Conservation (phyloP, 306 rosid genomes). For the Medicago arabica region DNA sequence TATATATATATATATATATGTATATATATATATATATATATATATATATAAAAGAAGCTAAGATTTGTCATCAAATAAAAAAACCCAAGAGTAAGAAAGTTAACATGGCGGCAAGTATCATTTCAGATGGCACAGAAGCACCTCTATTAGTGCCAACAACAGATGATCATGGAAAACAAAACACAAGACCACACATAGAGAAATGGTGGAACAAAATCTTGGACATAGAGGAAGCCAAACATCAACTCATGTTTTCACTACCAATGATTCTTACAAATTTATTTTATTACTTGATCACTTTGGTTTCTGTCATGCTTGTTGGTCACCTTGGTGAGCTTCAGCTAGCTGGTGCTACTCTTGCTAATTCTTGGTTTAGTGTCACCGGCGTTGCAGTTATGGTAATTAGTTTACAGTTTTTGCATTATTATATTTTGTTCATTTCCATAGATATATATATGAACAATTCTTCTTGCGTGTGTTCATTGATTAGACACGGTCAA, state of each 20-base stretch:
- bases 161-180: slow-evolving; percentile 3
- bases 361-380: slow-evolving; percentile 78
- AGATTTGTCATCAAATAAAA: not conserved
- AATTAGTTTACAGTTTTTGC: not conserved
- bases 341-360: slow-evolving; percentile 87
- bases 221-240: slow-evolving; percentile 66
- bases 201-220: slow-evolving; percentile 63
- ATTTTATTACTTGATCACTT: slow-evolving; percentile 58
- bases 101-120: not conserved
- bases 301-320: slow-evolving; percentile 86
- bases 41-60: not conserved
- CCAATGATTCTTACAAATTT: slow-evolving; percentile 79
- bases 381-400: slow-evolving; percentile 79
- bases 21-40: too few species aligned
- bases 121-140: not conserved
- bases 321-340: slow-evolving; percentile 84
- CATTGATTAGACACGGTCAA: too few species aligned
- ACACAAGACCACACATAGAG: not conserved
- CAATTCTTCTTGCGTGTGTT: too few species aligned
- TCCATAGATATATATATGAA: too few species aligned
- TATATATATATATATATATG: too few species aligned
- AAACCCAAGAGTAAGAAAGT: not conserved
- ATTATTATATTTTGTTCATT: too few species aligned
- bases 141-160: slow-evolving; percentile 34
- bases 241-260: slow-evolving; percentile 56